Percentiles rank a stretch among this genome's conserved stretches.
Conservation (phyloP, 352 stramenopile species). For the Phytophthora quininea region DNA sequence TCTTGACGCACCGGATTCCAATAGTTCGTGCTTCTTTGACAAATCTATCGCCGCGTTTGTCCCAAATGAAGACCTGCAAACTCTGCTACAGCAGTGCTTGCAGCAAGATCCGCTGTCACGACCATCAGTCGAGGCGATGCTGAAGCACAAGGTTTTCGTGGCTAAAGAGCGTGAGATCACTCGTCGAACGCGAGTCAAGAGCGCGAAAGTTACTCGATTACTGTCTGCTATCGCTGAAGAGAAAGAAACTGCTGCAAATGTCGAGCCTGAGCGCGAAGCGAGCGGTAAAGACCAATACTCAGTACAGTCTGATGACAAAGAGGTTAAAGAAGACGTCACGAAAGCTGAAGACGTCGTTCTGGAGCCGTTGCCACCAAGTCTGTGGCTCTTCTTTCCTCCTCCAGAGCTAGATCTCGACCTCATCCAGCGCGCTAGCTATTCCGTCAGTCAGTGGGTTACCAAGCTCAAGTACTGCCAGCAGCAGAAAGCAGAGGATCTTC, state of each 20-base stretch:
- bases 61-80: constrained; percentile 45
- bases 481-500: constrained; percentile 41
- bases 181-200: constrained; percentile 22
- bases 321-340: neutral
- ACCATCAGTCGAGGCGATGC: constrained; percentile 43
- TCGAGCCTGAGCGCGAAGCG: constrained; percentile 27
- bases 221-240: constrained; percentile 32
- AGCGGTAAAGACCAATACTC: constrained; percentile 21
- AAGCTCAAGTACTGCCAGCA: constrained; percentile 48
- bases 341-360: constrained; percentile 3
- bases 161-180: constrained; percentile 22
- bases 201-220: constrained; percentile 8
- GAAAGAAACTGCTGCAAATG: constrained; percentile 2
- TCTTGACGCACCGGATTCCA: constrained; percentile 19
- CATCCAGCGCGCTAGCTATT: constrained; percentile 25
- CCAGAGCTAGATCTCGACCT: constrained; percentile 40
- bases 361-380: constrained; percentile 51
- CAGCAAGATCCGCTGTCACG: constrained; percentile 39
- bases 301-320: neutral
- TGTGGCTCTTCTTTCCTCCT: constrained; percentile 71
- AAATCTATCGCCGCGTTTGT: constrained; percentile 59
- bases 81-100: constrained; percentile 52
- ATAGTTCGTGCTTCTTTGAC: constrained; percentile 46
- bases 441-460: constrained; percentile 52
- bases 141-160: constrained; percentile 47